Conservation (phyloP, 2,329 filamentous ascomycete genomes). For the Fusarium nanum region DNA sequence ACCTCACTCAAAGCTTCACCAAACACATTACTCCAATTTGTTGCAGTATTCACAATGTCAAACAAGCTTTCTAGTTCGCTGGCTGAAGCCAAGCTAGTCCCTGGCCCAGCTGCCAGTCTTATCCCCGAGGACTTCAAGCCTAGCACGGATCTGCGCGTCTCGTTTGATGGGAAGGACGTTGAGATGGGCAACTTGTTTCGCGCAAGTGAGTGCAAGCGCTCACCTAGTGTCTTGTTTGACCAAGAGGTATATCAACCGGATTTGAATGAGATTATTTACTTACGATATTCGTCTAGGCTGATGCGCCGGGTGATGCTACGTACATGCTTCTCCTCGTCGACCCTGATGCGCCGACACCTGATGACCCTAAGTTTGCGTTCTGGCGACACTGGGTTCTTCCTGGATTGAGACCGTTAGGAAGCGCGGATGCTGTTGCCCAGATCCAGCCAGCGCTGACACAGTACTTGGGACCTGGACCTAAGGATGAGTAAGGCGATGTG, state of each 20-base stretch:
- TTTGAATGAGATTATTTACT: neutral
- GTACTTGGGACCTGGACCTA: conserved; percentile 59
- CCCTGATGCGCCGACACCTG: conserved; percentile 66
- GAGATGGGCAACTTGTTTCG: conserved; percentile 56
- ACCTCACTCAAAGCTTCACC: conserved; percentile 11
- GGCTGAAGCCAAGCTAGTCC: conserved; percentile 54
- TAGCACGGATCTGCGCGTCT: conserved; percentile 53
- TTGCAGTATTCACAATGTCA: conserved; percentile 27
- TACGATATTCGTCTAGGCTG: conserved; percentile 26
- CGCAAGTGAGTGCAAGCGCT: conserved; percentile 51
- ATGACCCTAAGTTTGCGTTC: conserved; percentile 65
- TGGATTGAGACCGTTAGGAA: conserved; percentile 51
- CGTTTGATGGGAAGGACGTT: conserved; percentile 50
- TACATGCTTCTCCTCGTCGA: conserved; percentile 64
- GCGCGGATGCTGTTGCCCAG: conserved; percentile 41
- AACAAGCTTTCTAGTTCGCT: conserved; percentile 48
- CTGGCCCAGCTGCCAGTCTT: conserved; percentile 54
- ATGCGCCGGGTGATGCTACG: conserved; percentile 45
- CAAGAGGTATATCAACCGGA: conserved; percentile 44
- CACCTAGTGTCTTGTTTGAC: conserved; percentile 53
- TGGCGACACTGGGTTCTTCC: conserved; percentile 66
- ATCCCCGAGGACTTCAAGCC: conserved; percentile 58
- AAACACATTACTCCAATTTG: neutral
- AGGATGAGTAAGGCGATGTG: conserved; percentile 56
- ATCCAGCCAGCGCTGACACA: conserved; percentile 54